Evolutionary conservation across 1,139 yeast species (phyloP).

Genomic region (Pichia sp.): DNA sequence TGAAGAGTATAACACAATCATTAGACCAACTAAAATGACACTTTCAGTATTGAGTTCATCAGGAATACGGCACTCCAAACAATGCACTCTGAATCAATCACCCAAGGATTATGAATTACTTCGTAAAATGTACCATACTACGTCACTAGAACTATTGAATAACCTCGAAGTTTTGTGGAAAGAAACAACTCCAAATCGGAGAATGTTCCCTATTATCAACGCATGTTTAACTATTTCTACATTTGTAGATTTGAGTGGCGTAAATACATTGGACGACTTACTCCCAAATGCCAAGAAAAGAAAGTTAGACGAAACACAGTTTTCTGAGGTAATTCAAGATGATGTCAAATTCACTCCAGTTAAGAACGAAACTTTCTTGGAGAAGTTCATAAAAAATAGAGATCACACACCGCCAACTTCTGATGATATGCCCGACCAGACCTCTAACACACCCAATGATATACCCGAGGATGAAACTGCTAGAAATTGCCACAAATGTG

Average conservation of each 20-base stretch:
- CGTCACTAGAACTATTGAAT: conserved; percentile 38
- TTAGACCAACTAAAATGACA: conserved; percentile 54
- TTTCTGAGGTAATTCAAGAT: background rate
- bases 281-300: conserved; percentile 29
- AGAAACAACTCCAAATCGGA: conserved; percentile 24
- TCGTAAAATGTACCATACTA: conserved; percentile 38
- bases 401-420: background rate
- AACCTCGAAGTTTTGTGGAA: conserved; percentile 37
- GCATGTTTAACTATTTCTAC: conserved; percentile 53
- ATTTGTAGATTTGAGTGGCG: conserved; percentile 44
- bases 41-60: conserved; percentile 35
- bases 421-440: background rate
- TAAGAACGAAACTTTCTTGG: conserved; percentile 1
- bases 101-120: conserved; percentile 42
- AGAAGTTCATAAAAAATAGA: background rate
- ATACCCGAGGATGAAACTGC: background rate
- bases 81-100: conserved; percentile 40
- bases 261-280: conserved; percentile 51
- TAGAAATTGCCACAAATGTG: conserved; percentile 26
- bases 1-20: conserved; percentile 52
- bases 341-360: background rate
- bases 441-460: background rate
- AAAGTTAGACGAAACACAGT: conserved; percentile 14
- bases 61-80: conserved; percentile 39
- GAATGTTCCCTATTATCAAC: conserved; percentile 49